phyloP scores from a whole-genome alignment of 179 eudicot genomes.

The Corrigiola litoralis region DNA sequence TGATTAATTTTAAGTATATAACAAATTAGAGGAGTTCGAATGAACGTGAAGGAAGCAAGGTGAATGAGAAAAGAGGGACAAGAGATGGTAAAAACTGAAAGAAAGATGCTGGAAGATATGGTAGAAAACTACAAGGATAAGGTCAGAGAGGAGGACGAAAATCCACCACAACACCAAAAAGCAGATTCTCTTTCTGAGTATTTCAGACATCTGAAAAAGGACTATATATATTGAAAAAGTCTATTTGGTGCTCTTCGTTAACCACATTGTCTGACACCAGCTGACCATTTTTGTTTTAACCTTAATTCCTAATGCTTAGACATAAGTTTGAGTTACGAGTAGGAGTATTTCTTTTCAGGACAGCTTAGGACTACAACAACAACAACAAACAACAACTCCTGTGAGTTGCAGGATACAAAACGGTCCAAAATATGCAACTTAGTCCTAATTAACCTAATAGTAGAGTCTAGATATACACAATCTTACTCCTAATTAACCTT shows the following conservation, averaged over 20 bases:
- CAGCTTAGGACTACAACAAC: not conserved
- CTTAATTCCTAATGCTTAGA: not conserved
- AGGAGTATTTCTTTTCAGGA: too few species aligned
- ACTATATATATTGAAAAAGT: not conserved
- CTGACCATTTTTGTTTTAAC: not conserved
- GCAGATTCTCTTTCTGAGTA: conserved; percentile 23
- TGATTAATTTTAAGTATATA: too few species aligned
- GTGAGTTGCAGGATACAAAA: too few species aligned
- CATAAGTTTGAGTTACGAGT: too few species aligned
- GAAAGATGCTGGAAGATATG: conserved; percentile 11
- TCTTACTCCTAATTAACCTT: too few species aligned
- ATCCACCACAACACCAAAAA: conserved; percentile 7
- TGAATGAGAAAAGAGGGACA: not conserved
- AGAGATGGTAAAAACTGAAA: not conserved
- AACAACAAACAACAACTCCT: too few species aligned
- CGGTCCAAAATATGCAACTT: too few species aligned
- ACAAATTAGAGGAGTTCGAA: not conserved
- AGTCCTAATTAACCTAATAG: too few species aligned
- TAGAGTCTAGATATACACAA: too few species aligned
- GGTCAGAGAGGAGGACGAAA: conserved; percentile 6
- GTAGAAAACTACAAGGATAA: not conserved
- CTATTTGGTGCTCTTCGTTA: not conserved
- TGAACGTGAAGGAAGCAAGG: not conserved
- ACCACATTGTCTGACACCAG: not conserved
- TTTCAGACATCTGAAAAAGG: conserved; percentile 14